phyloP scores from a whole-genome alignment of 2,329 filamentous ascomycete genomes.

The Neopestalotiopsis sp. region DNA sequence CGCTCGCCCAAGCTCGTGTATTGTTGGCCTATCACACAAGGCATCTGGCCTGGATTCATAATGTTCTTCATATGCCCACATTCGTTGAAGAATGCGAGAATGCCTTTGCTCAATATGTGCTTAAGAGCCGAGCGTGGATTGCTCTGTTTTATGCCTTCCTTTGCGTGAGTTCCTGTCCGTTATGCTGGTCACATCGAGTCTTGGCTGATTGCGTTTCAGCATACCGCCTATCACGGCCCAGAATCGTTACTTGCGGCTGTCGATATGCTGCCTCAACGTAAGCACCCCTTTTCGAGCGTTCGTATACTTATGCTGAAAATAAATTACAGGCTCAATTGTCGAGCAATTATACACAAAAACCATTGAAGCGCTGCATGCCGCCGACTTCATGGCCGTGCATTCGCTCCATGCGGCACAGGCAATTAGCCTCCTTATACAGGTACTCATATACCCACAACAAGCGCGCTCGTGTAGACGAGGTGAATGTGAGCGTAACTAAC shows the following conservation, averaged over 20 bases:
- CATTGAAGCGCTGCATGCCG: conserved; percentile 5
- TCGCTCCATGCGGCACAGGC: conserved; percentile 10
- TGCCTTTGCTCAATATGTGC: background rate
- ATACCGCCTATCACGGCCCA: conserved; percentile 3
- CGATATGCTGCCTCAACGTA: conserved; percentile 2
- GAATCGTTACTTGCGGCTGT: conserved; percentile 4
- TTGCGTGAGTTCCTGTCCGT: background rate
- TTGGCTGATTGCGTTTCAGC: background rate
- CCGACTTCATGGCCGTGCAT: conserved; percentile 9
- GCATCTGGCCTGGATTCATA: conserved; percentile 2
- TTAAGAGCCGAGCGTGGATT: conserved; percentile 8
- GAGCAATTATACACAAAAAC: conserved; percentile 4
- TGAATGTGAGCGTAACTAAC: background rate
- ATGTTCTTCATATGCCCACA: conserved; percentile 9
- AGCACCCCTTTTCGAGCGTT: background rate
- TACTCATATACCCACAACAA: background rate
- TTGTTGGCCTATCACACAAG: conserved; percentile 3
- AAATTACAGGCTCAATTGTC: background rate
- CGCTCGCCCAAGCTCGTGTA: background rate
- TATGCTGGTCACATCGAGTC: background rate
- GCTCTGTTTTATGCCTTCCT: conserved; percentile 5
- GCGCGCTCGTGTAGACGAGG: background rate
- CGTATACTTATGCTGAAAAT: background rate
- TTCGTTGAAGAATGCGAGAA: background rate
- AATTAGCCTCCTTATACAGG: conserved; percentile 4